Conservation (phyloP, 108 stramenopile genomes). For the Nitzschia putrida region DNA sequence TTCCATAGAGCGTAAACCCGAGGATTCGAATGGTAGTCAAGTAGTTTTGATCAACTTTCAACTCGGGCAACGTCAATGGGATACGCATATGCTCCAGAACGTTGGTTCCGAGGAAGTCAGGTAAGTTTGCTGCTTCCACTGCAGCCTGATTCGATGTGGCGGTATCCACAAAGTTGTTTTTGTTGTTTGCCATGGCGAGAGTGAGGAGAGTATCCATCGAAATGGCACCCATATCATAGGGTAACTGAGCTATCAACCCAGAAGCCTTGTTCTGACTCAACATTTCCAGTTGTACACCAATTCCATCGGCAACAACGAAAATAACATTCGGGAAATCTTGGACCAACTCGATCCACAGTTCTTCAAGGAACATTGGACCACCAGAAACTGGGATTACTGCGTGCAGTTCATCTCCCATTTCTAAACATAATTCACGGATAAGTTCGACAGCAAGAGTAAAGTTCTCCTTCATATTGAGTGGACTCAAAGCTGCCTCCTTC, state of each 20-base stretch:
- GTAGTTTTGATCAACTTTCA: constrained; percentile 25
- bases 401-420: background rate
- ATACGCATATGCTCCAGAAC: constrained; percentile 13
- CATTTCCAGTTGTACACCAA: background rate
- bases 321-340: background rate
- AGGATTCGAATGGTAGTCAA: constrained; percentile 19
- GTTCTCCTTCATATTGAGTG: background rate
- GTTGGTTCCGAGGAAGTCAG: background rate
- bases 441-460: background rate
- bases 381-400: background rate
- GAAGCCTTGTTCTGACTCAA: background rate
- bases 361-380: background rate
- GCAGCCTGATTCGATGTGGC: too few relatives aligned
- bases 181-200: background rate
- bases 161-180: background rate
- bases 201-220: constrained; percentile 15
- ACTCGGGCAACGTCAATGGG: constrained; percentile 30
- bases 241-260: constrained; percentile 48
- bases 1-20: constrained; percentile 16
- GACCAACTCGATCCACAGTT: background rate
- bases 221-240: constrained; percentile 32
- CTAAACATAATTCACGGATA: background rate
- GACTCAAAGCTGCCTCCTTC: background rate
- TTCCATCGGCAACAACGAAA: background rate
- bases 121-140: too few relatives aligned